Evolutionary conservation across 257 asterid species (phyloP).

Genomic region (Ligustrum vulgare): DNA sequence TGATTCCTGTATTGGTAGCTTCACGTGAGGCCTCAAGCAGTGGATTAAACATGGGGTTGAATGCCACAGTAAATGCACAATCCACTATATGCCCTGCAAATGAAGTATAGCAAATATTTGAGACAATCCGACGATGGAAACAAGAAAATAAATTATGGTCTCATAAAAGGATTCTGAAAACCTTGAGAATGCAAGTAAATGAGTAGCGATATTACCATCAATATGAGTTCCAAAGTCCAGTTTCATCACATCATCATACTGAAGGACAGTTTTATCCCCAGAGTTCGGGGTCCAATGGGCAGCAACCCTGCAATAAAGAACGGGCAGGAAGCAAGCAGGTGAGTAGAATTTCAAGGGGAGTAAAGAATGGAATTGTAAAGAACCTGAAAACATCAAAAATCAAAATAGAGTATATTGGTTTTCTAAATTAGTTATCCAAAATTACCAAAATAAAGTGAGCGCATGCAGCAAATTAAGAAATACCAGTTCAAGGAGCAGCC

Average conservation of each 20-base stretch:
- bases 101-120: not conserved
- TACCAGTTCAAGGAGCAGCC: slow-evolving; percentile 98
- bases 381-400: slow-evolving; percentile 17
- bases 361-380: not conserved
- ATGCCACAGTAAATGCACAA: no score
- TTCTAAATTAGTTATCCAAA: not conserved
- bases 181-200: slow-evolving; percentile 1
- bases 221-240: slow-evolving; percentile 97
- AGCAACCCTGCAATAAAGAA: slow-evolving; percentile 71
- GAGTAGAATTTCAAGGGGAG: not conserved
- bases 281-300: slow-evolving; percentile 99
- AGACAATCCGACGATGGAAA: not conserved
- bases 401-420: not conserved
- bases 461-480: slow-evolving; percentile 4
- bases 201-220: slow-evolving; percentile 58
- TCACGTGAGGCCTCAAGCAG: no score
- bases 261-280: slow-evolving; percentile 95
- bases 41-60: no score
- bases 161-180: slow-evolving; percentile 13
- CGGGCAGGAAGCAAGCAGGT: slow-evolving; percentile 1
- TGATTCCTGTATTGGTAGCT: no score
- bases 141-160: not conserved
- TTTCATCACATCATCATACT: slow-evolving; percentile 96
- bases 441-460: not conserved
- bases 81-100: no score